phyloP scores from a whole-genome alignment of 768 basidiomycete genomes.

The Suillus cothurnatus region DNA sequence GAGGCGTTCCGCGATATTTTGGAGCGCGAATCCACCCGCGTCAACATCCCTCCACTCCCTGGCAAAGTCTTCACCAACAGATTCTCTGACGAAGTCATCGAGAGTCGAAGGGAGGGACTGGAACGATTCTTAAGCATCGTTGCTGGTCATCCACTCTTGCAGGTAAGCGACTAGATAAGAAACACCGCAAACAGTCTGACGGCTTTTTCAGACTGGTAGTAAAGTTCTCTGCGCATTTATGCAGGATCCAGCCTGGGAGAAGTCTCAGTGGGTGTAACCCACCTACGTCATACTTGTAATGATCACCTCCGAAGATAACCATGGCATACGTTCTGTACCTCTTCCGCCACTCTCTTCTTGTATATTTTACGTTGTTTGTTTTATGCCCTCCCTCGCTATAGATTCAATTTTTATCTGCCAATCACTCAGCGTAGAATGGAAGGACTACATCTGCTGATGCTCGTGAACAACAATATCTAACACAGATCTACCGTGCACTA shows the following conservation, averaged over 20 bases:
- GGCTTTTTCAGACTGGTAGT: slow-evolving; percentile 74
- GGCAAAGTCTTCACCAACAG: slow-evolving; percentile 99
- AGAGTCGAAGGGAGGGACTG: slow-evolving; percentile 85
- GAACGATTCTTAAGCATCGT: slow-evolving; percentile 96
- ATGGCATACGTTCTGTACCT: background rate
- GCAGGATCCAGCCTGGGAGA: slow-evolving; percentile 94
- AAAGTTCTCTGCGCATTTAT: slow-evolving; percentile 96
- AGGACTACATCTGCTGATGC: slow-evolving; percentile 14
- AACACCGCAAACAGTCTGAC: slow-evolving; percentile 9
- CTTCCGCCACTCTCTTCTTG: slow-evolving; percentile 1
- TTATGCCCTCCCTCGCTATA: background rate
- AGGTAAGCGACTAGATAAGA: slow-evolving; percentile 53
- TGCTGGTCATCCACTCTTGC: slow-evolving; percentile 94
- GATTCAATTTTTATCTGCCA: background rate
- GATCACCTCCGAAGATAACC: background rate
- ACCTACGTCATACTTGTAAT: background rate
- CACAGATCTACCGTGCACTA: slow-evolving; percentile 58
- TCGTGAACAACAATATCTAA: slow-evolving; percentile 79
- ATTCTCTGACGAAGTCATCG: slow-evolving; percentile 98
- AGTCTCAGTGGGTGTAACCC: slow-evolving; percentile 69
- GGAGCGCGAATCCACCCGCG: slow-evolving; percentile 94
- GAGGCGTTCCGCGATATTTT: slow-evolving; percentile 98
- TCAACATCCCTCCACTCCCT: slow-evolving; percentile 96
- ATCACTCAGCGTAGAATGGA: background rate
- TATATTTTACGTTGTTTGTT: slow-evolving; percentile 2